These are phyloP conservation scores for Lipomyces anomalus DNA, from an alignment of 805 yeast genomes.

Conservation along the genomic window DNA sequence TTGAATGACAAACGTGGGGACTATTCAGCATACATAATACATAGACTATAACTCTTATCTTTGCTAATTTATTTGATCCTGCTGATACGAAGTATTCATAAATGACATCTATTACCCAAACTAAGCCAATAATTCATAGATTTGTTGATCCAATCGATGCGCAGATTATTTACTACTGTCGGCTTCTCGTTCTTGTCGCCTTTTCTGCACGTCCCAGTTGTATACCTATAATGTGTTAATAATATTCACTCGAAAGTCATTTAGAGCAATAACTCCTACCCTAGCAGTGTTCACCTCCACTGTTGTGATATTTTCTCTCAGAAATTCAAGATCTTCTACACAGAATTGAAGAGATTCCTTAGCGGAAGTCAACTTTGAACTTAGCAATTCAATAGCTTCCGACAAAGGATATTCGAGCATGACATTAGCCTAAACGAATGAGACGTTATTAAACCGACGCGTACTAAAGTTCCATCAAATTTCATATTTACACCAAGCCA, in stretches of 20 bases:
- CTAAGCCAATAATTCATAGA: no score
- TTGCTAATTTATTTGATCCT: background rate
- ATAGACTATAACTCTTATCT: background rate
- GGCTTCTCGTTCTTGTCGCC: conserved; percentile 23
- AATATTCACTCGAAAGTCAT: background rate
- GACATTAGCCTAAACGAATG: conserved; percentile 60
- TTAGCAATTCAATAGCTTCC: conserved; percentile 73
- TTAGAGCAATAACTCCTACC: conserved; percentile 12
- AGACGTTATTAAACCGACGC: background rate
- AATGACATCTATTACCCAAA: no score
- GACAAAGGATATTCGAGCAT: conserved; percentile 91
- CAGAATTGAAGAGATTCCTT: conserved; percentile 53
- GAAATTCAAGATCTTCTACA: conserved; percentile 77
- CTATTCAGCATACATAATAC: background rate
- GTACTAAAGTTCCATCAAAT: background rate
- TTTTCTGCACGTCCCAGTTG: conserved; percentile 37
- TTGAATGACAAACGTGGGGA: conserved; percentile 31
- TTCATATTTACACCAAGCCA: conserved; percentile 68
- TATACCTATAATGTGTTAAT: conserved; percentile 21
- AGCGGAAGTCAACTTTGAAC: conserved; percentile 58
- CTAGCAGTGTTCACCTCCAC: conserved; percentile 98
- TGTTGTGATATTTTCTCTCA: conserved; percentile 86
- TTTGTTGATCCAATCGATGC: no score
- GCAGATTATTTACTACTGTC: background rate
- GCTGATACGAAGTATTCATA: background rate